Percentiles rank a stretch among this genome's conserved stretches.
Evolutionary conservation across 2,329 filamentous ascomycete species (phyloP).

Genomic region (Chrysosphaeria jannelii): DNA sequence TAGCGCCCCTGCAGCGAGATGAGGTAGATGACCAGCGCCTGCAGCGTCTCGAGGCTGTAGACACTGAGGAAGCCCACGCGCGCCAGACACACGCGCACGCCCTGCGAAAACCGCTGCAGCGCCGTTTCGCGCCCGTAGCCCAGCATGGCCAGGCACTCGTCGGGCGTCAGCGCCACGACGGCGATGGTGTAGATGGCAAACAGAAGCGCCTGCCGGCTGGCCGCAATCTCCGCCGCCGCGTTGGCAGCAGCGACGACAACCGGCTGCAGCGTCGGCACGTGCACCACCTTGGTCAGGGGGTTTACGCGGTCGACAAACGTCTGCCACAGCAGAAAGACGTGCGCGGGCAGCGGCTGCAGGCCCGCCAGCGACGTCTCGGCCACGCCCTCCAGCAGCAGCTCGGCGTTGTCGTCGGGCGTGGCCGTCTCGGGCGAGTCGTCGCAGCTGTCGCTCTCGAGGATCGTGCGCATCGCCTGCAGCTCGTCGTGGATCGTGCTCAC

Average conservation of each 20-base stretch:
- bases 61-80: constrained; percentile 25
- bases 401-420: constrained; percentile 19
- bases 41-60: constrained; percentile 25
- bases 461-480: constrained; percentile 27
- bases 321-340: constrained; percentile 46
- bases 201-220: constrained; percentile 27
- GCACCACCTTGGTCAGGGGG: constrained; percentile 40
- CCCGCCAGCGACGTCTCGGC: constrained; percentile 10
- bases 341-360: constrained; percentile 31
- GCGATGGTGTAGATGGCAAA: constrained; percentile 36
- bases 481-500: constrained; percentile 24
- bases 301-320: constrained; percentile 45
- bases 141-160: constrained; percentile 23
- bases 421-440: constrained; percentile 16
- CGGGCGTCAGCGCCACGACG: constrained; percentile 20
- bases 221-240: constrained; percentile 21
- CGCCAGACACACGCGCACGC: constrained; percentile 18
- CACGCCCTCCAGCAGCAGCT: constrained; percentile 14
- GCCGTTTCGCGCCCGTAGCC: constrained; percentile 18
- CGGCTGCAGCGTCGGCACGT: constrained; percentile 37
- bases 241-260: constrained; percentile 30
- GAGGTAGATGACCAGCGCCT: constrained; percentile 26
- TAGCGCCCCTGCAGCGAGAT: constrained; percentile 26
- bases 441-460: constrained; percentile 19
- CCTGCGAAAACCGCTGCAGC: constrained; percentile 19